Evolutionary conservation across 768 basidiomycete genomes (phyloP).

Genomic region (Pulveroboletus frians): DNA sequence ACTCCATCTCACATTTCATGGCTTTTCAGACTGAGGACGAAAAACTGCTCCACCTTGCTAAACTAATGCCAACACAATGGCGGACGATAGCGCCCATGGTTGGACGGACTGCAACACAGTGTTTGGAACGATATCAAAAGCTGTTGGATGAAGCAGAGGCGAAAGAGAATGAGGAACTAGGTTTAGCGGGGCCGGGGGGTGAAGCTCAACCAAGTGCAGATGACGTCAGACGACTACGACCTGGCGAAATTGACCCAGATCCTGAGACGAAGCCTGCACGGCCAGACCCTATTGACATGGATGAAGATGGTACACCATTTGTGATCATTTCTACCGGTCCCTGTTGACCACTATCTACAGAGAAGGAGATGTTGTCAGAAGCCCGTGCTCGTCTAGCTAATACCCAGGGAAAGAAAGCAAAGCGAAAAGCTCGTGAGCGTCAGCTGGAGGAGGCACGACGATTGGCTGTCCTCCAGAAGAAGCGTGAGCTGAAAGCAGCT

Average conservation of each 20-base stretch:
- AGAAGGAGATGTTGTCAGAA: conserved; percentile 99
- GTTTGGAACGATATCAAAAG: conserved; percentile 97
- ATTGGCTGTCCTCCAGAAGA: conserved; percentile 94
- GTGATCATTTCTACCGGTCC: not conserved
- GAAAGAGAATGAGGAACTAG: conserved; percentile 93
- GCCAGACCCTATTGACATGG: conserved; percentile 99
- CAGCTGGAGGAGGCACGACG: conserved; percentile 95
- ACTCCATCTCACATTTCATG: not conserved
- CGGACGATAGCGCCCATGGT: conserved; percentile 98
- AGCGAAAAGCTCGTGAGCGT: conserved; percentile 95
- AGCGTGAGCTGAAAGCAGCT: conserved; percentile 94
- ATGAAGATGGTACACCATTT: conserved; percentile 80
- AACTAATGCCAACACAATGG: conserved; percentile 99
- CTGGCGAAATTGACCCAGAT: conserved; percentile 98
- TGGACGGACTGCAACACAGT: conserved; percentile 95
- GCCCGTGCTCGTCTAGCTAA: conserved; percentile 97
- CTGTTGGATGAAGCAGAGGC: conserved; percentile 95
- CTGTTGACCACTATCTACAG: conserved; percentile 35
- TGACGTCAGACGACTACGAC: conserved; percentile 80
- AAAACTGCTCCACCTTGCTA: conserved; percentile 94
- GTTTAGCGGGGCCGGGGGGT: conserved; percentile 73
- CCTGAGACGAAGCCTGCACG: conserved; percentile 98
- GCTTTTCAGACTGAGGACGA: conserved; percentile 84
- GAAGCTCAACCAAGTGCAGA: conserved; percentile 89
- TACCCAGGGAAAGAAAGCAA: conserved; percentile 99